Percentiles rank a stretch among this genome's conserved stretches.
Evolutionary conservation across 2,329 filamentous ascomycete species (phyloP).

Genomic region (Teratosphaeria pseudoeucalypti): DNA sequence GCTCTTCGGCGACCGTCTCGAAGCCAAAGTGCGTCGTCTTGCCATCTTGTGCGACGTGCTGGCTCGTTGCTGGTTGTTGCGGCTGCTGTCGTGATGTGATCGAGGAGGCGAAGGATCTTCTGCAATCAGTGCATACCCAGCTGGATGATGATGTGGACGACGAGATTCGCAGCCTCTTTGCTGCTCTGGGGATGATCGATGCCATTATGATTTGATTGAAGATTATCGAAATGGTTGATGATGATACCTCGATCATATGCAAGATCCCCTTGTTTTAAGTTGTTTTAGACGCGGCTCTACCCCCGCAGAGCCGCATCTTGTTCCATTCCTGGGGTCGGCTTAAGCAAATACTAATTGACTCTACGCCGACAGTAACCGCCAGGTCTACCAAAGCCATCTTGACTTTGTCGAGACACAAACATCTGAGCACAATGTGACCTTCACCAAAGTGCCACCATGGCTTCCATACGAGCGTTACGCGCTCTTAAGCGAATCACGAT

Average conservation of each 20-base stretch:
- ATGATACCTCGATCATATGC: background rate
- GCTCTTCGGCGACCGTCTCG: slow-evolving; percentile 66
- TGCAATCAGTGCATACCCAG: slow-evolving; percentile 16
- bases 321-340: background rate
- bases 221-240: background rate
- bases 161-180: slow-evolving; percentile 23
- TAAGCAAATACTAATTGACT: background rate
- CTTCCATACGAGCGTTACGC: slow-evolving; percentile 2
- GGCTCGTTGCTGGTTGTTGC: slow-evolving; percentile 4
- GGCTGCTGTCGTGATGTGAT: slow-evolving; percentile 2
- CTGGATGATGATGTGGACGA: background rate
- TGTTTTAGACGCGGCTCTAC: background rate
- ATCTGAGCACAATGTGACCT: background rate
- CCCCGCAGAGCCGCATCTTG: background rate
- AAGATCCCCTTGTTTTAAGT: background rate
- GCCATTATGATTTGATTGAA: slow-evolving; percentile 2
- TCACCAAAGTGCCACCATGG: background rate
- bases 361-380: too few species aligned
- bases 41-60: slow-evolving; percentile 28
- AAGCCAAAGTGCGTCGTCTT: slow-evolving; percentile 84
- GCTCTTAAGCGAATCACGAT: background rate
- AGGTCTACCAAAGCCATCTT: background rate
- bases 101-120: slow-evolving; percentile 12
- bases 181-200: slow-evolving; percentile 4
- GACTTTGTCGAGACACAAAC: background rate